phyloP scores from a whole-genome alignment of 768 basidiomycete species.

The Mycena epipterygia region DNA sequence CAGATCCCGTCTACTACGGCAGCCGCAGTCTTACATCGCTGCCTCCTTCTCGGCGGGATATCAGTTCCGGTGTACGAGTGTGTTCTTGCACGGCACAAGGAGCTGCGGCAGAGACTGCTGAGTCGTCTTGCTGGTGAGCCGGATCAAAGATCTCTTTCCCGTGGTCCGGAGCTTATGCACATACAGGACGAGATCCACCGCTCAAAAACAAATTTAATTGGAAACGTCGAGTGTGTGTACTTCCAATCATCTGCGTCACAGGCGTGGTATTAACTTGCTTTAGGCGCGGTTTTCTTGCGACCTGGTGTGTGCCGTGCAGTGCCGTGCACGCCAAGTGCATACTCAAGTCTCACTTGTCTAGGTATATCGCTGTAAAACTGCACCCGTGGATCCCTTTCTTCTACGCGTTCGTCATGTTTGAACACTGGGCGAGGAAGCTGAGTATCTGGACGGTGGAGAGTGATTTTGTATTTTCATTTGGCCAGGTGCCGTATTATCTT shows the following conservation, averaged over 20 bases:
- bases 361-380: conserved; percentile 13
- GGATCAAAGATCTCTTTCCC: too few species aligned
- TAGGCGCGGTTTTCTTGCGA: conserved; percentile 12
- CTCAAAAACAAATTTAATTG: conserved; percentile 1
- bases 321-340: not conserved
- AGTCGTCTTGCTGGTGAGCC: conserved; percentile 2
- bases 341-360: not conserved
- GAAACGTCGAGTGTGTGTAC: conserved; percentile 8
- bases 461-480: conserved; percentile 9
- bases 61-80: conserved; percentile 9
- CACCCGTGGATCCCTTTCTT: conserved; percentile 23
- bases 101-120: conserved; percentile 15
- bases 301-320: not conserved
- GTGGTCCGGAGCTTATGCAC: not conserved
- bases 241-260: not conserved
- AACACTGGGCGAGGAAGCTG: conserved; percentile 10
- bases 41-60: not conserved
- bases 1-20: not conserved
- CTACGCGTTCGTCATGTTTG: not conserved
- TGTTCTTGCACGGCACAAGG: conserved; percentile 4
- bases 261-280: not conserved
- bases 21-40: not conserved
- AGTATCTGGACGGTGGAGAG: conserved; percentile 9
- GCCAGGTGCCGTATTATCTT: conserved; percentile 1
- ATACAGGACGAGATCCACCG: conserved; percentile 2